These are phyloP conservation scores for Amphichorda felina DNA, from an alignment of 2,329 filamentous ascomycete genomes.

Conservation along the genomic window DNA sequence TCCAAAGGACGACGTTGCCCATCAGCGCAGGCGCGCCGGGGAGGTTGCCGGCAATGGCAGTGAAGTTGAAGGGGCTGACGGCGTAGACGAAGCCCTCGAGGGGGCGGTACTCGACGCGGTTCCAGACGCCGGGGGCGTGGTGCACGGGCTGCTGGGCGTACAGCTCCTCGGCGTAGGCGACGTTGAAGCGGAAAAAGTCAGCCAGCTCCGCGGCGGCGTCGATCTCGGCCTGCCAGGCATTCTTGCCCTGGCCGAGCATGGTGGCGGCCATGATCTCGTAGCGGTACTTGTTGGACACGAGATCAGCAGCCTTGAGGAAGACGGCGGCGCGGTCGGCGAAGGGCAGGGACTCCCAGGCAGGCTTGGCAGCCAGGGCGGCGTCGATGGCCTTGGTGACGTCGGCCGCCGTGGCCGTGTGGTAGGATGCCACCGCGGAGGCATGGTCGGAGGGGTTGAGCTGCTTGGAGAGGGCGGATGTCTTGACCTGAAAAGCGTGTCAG, in stretches of 20 bases:
- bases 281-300: conserved; percentile 84
- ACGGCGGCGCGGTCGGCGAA: conserved; percentile 86
- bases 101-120: conserved; percentile 78
- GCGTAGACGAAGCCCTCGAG: conserved; percentile 95
- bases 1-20: conserved; percentile 94
- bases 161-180: conserved; percentile 84
- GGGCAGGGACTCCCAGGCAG: conserved; percentile 73
- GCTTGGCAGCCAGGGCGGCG: conserved; percentile 74
- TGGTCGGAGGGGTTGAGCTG: conserved; percentile 82
- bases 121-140: conserved; percentile 79
- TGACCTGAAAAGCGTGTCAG: conserved; percentile 37
- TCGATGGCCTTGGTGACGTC: conserved; percentile 75
- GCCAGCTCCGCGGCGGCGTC: conserved; percentile 85
- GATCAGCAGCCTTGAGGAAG: conserved; percentile 91
- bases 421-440: conserved; percentile 63
- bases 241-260: conserved; percentile 95
- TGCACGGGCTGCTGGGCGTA: conserved; percentile 80
- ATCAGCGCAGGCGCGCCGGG: conserved; percentile 73
- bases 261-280: conserved; percentile 95
- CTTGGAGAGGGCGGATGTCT: conserved; percentile 48
- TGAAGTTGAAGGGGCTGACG: conserved; percentile 94
- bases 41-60: conserved; percentile 83
- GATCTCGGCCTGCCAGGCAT: conserved; percentile 98
- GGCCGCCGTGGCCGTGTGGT: conserved; percentile 66
- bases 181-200: conserved; percentile 91